A percentile compares a stretch with the other conserved stretches of the same genome.
These are phyloP conservation scores for Colletotrichum sp. DNA, from an alignment of 2,329 filamentous ascomycete species.

Conservation along the genomic window DNA sequence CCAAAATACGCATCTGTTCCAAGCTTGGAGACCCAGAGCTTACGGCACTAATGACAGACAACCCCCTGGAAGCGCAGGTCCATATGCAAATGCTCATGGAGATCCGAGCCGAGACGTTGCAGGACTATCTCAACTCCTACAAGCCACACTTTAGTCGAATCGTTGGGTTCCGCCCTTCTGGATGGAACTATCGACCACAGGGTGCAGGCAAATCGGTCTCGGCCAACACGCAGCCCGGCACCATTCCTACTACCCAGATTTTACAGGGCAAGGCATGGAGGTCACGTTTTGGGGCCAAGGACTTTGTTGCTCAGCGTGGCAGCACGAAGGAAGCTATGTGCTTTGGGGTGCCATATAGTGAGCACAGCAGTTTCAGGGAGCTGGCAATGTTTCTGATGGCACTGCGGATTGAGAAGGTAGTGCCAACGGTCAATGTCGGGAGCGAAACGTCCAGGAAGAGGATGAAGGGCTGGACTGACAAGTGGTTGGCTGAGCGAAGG, in stretches of 20 bases:
- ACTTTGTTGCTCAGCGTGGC: conserved; percentile 82
- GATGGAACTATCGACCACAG: conserved; percentile 90
- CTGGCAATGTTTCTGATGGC: conserved; percentile 92
- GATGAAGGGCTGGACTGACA: conserved; percentile 70
- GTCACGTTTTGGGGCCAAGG: conserved; percentile 71
- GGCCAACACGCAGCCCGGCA: conserved; percentile 53
- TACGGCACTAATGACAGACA: conserved; percentile 73
- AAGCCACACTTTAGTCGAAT: conserved; percentile 84
- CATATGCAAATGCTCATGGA: conserved; percentile 98
- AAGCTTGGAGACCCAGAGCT: conserved; percentile 89
- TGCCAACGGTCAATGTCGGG: conserved; percentile 89
- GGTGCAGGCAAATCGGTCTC: conserved; percentile 53
- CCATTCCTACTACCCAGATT: conserved; percentile 54
- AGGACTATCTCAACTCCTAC: conserved; percentile 84
- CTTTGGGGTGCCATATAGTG: conserved; percentile 93
- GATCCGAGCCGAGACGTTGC: conserved; percentile 87
- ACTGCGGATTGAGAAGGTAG: conserved; percentile 83
- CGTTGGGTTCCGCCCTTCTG: conserved; percentile 89
- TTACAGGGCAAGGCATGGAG: conserved; percentile 73
- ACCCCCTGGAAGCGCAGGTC: conserved; percentile 87
- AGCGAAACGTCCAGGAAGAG: conserved; percentile 60
- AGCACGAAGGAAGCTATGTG: conserved; percentile 83
- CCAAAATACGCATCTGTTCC: conserved; percentile 83
- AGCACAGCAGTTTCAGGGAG: conserved; percentile 95
- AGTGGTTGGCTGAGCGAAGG: conserved; percentile 64